These are phyloP conservation scores for Oehlia diaphana DNA, from an alignment of 192 early-diverging fungal genomes.

Conservation along the genomic window DNA sequence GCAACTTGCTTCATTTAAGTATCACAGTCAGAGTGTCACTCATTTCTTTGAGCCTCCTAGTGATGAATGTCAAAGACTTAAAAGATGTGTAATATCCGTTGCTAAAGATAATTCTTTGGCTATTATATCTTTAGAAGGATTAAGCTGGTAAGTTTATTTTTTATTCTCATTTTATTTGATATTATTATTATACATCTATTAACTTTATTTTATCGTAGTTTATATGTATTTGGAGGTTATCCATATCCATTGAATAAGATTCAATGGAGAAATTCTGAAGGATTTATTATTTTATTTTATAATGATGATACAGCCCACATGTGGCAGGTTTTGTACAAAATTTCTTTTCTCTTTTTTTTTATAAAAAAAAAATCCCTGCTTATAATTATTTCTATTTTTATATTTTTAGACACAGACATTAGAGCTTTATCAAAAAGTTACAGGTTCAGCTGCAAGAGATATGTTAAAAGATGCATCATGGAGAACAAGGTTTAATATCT, in stretches of 20 bases:
- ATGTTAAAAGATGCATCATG: constrained; percentile 59
- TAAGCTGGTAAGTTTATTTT: constrained; percentile 56
- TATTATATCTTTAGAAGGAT: constrained; percentile 71
- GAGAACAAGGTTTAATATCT: constrained; percentile 43
- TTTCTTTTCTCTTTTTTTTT: not conserved
- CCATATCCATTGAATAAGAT: constrained; percentile 50
- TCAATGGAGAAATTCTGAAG: constrained; percentile 69
- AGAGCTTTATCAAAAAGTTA: constrained; percentile 62
- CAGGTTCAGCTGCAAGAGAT: constrained; percentile 52
- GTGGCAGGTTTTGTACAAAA: constrained; percentile 66
- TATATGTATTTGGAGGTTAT: constrained; percentile 68
- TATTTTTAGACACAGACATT: constrained; percentile 15
- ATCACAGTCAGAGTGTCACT: constrained; percentile 51
- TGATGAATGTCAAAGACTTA: constrained; percentile 45
- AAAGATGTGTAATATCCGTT: constrained; percentile 60
- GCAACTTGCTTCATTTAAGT: constrained; percentile 59
- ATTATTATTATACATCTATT: constrained; percentile 10
- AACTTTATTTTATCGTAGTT: constrained; percentile 24
- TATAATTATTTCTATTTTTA: not conserved
- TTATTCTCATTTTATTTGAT: not conserved
- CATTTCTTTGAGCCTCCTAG: constrained; percentile 53
- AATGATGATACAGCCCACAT: constrained; percentile 64
- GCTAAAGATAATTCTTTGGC: constrained; percentile 70
- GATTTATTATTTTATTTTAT: constrained; percentile 64
- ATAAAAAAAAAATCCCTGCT: not conserved